A percentile compares a stretch with the other conserved stretches of the same genome.
Conservation (phyloP, 306 rosid species). For the Sphenostylis stenocarpa region DNA sequence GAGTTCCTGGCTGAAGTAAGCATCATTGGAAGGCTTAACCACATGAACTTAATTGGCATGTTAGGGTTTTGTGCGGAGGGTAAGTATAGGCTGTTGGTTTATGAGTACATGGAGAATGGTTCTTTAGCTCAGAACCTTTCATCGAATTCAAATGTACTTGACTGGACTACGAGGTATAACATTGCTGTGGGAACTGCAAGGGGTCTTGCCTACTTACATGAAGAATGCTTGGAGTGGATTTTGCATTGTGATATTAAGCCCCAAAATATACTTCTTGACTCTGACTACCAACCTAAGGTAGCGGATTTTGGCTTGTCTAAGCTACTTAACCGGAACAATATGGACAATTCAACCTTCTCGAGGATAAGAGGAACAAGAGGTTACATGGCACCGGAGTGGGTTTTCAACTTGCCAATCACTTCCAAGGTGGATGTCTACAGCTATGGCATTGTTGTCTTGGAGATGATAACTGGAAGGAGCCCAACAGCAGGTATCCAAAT, state of each 20-base stretch:
- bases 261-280: conserved; percentile 30
- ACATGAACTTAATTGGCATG: conserved; percentile 34
- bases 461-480: conserved; percentile 31
- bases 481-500: background rate
- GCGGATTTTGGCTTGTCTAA: conserved; percentile 32
- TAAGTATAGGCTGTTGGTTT: conserved; percentile 24
- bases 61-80: conserved; percentile 32
- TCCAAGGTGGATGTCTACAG: conserved; percentile 37
- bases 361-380: conserved; percentile 65
- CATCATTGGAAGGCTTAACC: conserved; percentile 35
- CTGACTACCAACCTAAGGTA: conserved; percentile 22
- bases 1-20: conserved; percentile 26
- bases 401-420: conserved; percentile 23
- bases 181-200: conserved; percentile 48
- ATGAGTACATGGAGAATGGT: conserved; percentile 36
- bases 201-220: conserved; percentile 55
- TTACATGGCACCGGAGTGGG: conserved; percentile 44
- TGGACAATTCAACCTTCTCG: conserved; percentile 39
- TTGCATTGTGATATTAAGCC: conserved; percentile 50
- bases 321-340: conserved; percentile 23
- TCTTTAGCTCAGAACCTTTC: conserved; percentile 17
- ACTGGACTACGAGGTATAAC: conserved; percentile 27
- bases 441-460: conserved; percentile 32
- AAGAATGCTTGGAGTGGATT: conserved; percentile 67
- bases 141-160: conserved; percentile 9